Evolutionary conservation across 2,329 filamentous ascomycete genomes (phyloP), one percentile per base, ranked within the genome.

Genomic region (Claviceps sp.): DNA sequence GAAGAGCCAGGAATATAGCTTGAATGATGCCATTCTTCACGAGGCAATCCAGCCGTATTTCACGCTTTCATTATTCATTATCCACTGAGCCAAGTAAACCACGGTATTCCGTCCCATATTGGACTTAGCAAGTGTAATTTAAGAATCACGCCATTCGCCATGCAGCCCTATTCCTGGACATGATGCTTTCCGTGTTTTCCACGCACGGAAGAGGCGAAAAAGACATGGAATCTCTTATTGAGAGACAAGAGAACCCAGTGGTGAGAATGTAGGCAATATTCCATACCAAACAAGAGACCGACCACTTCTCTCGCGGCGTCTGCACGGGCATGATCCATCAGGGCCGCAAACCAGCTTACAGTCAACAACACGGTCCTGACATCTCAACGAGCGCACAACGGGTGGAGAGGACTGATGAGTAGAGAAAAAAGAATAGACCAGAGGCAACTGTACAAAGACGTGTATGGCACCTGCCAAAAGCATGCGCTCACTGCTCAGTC

Each of bases 401-500:
- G 16, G 16, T n/a, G 5, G 4, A n/a, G 38, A 41, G 14, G n/a
- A 41, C n/a, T 18, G 42, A 16, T 18, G 42, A 16, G n/a, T 5
- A 14, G 2, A 38, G 14, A 38, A 5, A 26, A 42, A n/a, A 20
- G 11, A 11, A n/a, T 30, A 37, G 30, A 52, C 13, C 36, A 3
- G 5, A 22, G 30, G 30, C 30, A 9, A 34, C 11, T 34, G 11
- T 34, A 24, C 11, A 1, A 24, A 13, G 5, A 14, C 20, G 9
- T 34, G 9, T 34, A 34, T 34, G 30, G 30, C 30, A 34, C 30
- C 30, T 34, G 30, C 30, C 30, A 34, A 34, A 34, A 34, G 9
- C 0, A 34, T 11, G 2, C 40, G 36, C 46, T 57, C 75, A 95
- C 64, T 96, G 36, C 46, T 57, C 75, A 95, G 64, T 96, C 90